A percentile compares a stretch with the other conserved stretches of the same genome.
phyloP scores from a whole-genome alignment of 495 filamentous ascomycete species.

The Trichoderma erinaceum region DNA sequence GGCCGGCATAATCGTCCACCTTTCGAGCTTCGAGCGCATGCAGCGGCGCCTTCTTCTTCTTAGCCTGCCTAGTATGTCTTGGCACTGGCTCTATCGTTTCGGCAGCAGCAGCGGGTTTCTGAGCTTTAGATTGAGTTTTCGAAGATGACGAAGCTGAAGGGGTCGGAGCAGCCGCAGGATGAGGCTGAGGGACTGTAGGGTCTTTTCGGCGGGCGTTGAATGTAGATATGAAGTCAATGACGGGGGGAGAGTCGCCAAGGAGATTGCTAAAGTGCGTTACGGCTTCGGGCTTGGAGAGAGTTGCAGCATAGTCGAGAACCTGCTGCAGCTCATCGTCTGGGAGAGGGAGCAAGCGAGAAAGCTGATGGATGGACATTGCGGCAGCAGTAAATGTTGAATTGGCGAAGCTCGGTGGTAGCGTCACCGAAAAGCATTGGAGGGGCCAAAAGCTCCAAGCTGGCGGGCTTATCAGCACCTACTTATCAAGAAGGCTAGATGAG shows the following conservation, averaged over 20 bases:
- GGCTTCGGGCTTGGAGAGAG: conserved; percentile 61
- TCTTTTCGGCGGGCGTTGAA: conserved; percentile 71
- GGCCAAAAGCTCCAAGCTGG: conserved; percentile 4
- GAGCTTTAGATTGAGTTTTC: background rate
- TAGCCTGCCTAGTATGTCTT: conserved; percentile 23
- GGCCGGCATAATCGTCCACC: conserved; percentile 46
- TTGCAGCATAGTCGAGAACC: conserved; percentile 70
- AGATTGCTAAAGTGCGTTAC: conserved; percentile 81
- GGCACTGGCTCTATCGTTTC: conserved; percentile 31
- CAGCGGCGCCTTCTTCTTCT: conserved; percentile 55
- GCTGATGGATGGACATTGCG: conserved; percentile 56
- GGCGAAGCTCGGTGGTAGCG: background rate
- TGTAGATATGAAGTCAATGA: conserved; percentile 83
- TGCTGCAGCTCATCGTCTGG: conserved; percentile 78
- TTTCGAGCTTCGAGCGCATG: conserved; percentile 60
- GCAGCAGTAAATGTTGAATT: background rate
- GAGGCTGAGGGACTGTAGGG: conserved; percentile 24
- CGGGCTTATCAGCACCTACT: background rate
- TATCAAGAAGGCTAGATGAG: background rate
- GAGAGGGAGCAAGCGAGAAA: conserved; percentile 72
- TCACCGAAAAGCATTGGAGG: background rate
- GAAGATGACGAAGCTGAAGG: background rate
- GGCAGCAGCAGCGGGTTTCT: conserved; percentile 18
- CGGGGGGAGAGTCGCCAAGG: conserved; percentile 77
- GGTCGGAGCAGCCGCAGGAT: conserved; percentile 16